These are phyloP conservation scores for Tetrahymena elliotti DNA, from an alignment of 73 alveolate genomes.

Conservation along the genomic window DNA sequence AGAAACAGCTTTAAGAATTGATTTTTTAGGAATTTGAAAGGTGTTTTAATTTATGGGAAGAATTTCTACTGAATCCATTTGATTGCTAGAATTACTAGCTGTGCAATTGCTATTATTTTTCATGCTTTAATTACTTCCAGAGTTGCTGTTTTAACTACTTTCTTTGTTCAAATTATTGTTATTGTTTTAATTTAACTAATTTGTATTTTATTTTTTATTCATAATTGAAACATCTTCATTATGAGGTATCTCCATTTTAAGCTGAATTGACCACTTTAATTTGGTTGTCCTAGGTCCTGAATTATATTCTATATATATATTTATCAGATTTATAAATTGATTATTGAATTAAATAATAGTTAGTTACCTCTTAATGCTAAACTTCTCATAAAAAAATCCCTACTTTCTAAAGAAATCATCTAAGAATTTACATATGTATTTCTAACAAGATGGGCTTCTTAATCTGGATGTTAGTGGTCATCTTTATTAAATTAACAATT, in stretches of 20 bases:
- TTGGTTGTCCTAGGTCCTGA: background rate
- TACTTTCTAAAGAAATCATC: background rate
- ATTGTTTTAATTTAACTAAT: background rate
- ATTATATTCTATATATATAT: background rate
- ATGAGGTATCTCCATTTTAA: background rate
- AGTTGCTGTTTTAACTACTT: background rate
- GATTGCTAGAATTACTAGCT: background rate
- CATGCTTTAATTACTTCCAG: background rate
- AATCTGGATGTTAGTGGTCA: background rate
- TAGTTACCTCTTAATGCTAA: background rate
- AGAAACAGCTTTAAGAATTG: background rate
- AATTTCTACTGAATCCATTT: background rate
- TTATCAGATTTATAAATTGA: background rate
- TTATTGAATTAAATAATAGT: background rate
- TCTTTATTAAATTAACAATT: background rate
- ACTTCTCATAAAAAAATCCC: background rate
- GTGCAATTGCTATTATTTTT: background rate
- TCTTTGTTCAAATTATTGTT: background rate
- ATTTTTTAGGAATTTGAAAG: background rate
- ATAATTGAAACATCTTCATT: background rate
- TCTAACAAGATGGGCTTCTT: background rate
- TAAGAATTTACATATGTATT: background rate
- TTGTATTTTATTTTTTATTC: background rate
- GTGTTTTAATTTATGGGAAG: background rate
- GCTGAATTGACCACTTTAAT: background rate